phyloP scores from a whole-genome alignment of 2,329 filamentous ascomycete genomes.

The Byssochlamys sp. region DNA sequence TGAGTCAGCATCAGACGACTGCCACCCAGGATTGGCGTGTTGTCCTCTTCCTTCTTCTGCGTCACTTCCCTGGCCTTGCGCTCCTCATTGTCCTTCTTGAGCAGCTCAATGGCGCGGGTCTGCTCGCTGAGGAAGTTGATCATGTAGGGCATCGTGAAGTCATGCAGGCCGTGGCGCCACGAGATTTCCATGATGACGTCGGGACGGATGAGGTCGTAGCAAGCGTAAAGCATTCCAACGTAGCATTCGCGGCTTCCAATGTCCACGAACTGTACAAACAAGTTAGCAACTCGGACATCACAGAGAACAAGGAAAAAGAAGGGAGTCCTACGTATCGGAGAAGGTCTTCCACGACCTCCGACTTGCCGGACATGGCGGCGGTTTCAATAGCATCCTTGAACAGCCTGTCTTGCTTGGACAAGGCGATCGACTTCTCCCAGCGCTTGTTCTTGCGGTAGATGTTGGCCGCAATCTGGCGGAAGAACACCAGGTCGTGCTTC shows the following conservation, averaged over 20 bases:
- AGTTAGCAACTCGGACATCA: conserved; percentile 23
- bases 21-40: conserved; percentile 75
- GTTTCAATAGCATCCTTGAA: conserved; percentile 99
- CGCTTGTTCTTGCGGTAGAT: conserved; percentile 99
- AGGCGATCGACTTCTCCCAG: conserved; percentile 96
- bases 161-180: conserved; percentile 85
- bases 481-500: conserved; percentile 97
- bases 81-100: conserved; percentile 95
- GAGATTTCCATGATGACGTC: conserved; percentile 91
- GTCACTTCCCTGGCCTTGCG: conserved; percentile 63
- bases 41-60: conserved; percentile 83
- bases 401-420: conserved; percentile 98
- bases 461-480: conserved; percentile 93
- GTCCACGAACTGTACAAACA: conserved; percentile 70
- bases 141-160: conserved; percentile 99
- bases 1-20: conserved; percentile 92
- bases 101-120: conserved; percentile 67
- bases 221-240: conserved; percentile 98
- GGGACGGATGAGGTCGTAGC: conserved; percentile 90
- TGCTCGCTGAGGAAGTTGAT: conserved; percentile 95
- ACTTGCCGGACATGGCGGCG: conserved; percentile 79
- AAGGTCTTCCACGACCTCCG: conserved; percentile 87
- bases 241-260: conserved; percentile 98
- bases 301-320: not conserved
- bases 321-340: conserved; percentile 84